phyloP scores from a whole-genome alignment of 805 yeast genomes.

The Isabelozyma heimii region DNA sequence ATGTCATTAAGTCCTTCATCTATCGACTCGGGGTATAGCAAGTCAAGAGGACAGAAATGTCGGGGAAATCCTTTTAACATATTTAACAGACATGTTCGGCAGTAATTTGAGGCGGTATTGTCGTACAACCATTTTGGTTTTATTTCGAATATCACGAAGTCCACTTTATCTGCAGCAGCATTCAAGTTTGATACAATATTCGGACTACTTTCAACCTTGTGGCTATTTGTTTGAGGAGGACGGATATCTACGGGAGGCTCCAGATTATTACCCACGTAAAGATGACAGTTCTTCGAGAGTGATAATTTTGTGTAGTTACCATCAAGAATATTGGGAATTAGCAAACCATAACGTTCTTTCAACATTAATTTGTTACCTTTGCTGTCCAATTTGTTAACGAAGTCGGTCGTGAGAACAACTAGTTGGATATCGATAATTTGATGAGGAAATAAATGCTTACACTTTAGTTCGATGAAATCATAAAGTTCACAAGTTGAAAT shows the following conservation, averaged over 20 bases:
- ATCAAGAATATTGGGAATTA: constrained; percentile 41
- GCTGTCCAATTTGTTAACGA: constrained; percentile 24
- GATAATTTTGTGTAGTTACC: constrained; percentile 23
- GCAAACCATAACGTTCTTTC: constrained; percentile 41
- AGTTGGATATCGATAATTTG: constrained; percentile 31
- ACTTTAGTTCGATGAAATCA: constrained; percentile 35
- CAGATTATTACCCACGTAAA: constrained; percentile 15
- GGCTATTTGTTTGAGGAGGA: constrained; percentile 1
- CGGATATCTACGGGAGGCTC: not conserved
- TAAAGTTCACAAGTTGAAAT: constrained; percentile 40
- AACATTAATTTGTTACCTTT: constrained; percentile 26
- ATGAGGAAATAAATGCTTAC: constrained; percentile 26
- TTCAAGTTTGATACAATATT: not conserved
- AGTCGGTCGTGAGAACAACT: constrained; percentile 27
- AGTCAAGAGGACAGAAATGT: constrained; percentile 48
- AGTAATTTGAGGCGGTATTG: constrained; percentile 40
- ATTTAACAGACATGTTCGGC: constrained; percentile 59
- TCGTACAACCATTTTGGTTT: constrained; percentile 63
- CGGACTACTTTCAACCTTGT: not conserved
- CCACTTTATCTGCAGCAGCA: not conserved
- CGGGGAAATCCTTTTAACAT: constrained; percentile 26
- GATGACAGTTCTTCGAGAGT: constrained; percentile 35
- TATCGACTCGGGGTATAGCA: constrained; percentile 31
- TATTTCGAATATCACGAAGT: constrained; percentile 41
- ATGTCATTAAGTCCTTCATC: constrained; percentile 33